Conservation (phyloP, 352 stramenopile species). For the Pythium apleroticum region DNA sequence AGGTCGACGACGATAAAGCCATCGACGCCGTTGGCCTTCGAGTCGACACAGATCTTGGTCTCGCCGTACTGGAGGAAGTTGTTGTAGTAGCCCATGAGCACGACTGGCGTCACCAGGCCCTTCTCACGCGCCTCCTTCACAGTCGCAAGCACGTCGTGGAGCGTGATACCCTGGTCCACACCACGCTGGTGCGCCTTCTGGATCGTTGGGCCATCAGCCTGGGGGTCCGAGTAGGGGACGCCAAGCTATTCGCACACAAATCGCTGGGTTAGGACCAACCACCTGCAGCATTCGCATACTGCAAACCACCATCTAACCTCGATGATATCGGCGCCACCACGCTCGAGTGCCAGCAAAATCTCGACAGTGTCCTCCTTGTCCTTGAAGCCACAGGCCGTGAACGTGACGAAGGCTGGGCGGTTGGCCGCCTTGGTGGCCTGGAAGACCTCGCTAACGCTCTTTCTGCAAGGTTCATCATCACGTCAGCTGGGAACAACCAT, state of each 20-base stretch:
- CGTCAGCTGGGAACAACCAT: neutral
- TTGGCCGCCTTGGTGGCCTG: constrained; percentile 64
- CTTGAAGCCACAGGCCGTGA: constrained; percentile 96
- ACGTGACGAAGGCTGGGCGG: constrained; percentile 95
- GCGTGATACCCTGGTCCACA: constrained; percentile 92
- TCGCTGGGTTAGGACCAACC: neutral
- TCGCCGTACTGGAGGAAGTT: constrained; percentile 97
- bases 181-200: constrained; percentile 94
- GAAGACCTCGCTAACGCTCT: constrained; percentile 66
- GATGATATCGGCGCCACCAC: constrained; percentile 96
- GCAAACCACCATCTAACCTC: constrained; percentile 59
- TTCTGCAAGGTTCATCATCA: constrained; percentile 27
- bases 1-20: constrained; percentile 99
- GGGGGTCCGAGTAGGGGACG: constrained; percentile 98
- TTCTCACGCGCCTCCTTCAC: constrained; percentile 88
- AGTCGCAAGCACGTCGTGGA: constrained; percentile 92
- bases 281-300: neutral
- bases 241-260: constrained; percentile 71
- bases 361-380: constrained; percentile 93
- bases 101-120: constrained; percentile 94
- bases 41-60: constrained; percentile 85
- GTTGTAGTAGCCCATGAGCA: constrained; percentile 99
- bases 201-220: constrained; percentile 98
- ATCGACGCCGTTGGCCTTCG: constrained; percentile 84
- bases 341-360: constrained; percentile 95